Evolutionary conservation across 2,329 filamentous ascomycete species (phyloP).

Genomic region (Metarhizium rileyi): DNA sequence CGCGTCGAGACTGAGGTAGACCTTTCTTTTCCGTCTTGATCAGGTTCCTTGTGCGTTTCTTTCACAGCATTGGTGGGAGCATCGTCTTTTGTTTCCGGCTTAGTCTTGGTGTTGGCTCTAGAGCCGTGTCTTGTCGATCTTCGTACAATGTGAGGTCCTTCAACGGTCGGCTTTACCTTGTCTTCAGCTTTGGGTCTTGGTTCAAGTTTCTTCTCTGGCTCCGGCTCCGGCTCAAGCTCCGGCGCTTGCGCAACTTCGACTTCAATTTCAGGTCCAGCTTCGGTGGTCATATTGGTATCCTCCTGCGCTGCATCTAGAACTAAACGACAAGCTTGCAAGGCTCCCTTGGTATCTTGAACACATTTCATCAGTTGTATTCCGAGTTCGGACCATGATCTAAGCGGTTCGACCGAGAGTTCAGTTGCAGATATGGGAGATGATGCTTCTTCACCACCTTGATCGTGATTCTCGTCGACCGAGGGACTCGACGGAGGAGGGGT

Average conservation of each 20-base stretch:
- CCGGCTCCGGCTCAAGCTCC: background rate
- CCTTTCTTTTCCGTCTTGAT: constrained; percentile 22
- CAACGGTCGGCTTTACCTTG: constrained; percentile 2
- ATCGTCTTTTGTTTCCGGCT: constrained; percentile 13
- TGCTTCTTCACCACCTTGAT: background rate
- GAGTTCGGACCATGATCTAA: constrained; percentile 24
- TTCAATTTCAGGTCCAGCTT: background rate
- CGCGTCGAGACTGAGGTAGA: constrained; percentile 35
- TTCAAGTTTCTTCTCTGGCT: constrained; percentile 1
- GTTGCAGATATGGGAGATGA: background rate
- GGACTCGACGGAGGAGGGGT: constrained; percentile 19
- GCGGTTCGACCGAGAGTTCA: constrained; percentile 6
- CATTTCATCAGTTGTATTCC: constrained; percentile 24
- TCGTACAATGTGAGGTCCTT: constrained; percentile 5
- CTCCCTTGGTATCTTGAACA: constrained; percentile 17
- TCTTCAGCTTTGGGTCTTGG: constrained; percentile 1
- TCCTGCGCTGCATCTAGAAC: constrained; percentile 15
- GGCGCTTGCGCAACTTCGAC: background rate
- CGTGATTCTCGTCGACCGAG: background rate
- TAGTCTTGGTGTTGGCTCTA: constrained; percentile 1
- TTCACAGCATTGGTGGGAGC: constrained; percentile 13
- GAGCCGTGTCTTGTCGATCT: constrained; percentile 7
- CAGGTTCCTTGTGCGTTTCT: constrained; percentile 18
- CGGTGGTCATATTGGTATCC: constrained; percentile 9
- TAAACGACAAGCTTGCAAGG: constrained; percentile 20